A percentile compares a stretch with the other conserved stretches of the same genome.
phyloP scores from a whole-genome alignment of 2,329 filamentous ascomycete genomes.

The Exophiala sp. region DNA sequence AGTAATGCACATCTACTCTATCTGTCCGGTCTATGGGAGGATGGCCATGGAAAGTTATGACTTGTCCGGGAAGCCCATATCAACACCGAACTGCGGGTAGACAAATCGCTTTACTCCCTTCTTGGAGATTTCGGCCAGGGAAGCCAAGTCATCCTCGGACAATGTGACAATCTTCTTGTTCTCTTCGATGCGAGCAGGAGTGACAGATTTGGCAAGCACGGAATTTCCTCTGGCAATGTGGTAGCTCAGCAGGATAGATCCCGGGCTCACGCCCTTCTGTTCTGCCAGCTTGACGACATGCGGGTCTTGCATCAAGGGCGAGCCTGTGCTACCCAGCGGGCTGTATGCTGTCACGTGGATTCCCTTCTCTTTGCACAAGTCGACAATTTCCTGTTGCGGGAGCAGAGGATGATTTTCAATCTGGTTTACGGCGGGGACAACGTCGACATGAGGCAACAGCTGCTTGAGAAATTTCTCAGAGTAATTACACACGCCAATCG shows the following conservation, averaged over 20 bases:
- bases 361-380: conserved; percentile 45
- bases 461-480: conserved; percentile 45
- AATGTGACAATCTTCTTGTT: conserved; percentile 42
- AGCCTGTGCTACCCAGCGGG: conserved; percentile 49
- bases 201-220: conserved; percentile 38
- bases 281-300: conserved; percentile 40
- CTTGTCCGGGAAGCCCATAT: conserved; percentile 27
- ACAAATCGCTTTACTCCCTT: conserved; percentile 21
- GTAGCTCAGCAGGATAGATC: conserved; percentile 41
- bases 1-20: no score
- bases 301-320: conserved; percentile 39
- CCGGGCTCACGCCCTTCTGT: conserved; percentile 37
- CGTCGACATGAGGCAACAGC: conserved; percentile 41
- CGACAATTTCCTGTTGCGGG: conserved; percentile 45
- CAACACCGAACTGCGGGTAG: conserved; percentile 23
- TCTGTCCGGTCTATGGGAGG: no score
- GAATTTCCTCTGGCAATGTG: conserved; percentile 31
- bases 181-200: conserved; percentile 38
- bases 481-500: conserved; percentile 51
- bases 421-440: conserved; percentile 48
- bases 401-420: conserved; percentile 51
- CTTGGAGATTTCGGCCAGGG: conserved; percentile 28
- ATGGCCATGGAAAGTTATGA: conserved; percentile 1
- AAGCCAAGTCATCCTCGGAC: conserved; percentile 35
- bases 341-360: conserved; percentile 53